Percentiles rank a stretch among this genome's conserved stretches.
phyloP scores from a whole-genome alignment of 176 grass and related monocot species.

The Aegilops umbellulata region DNA sequence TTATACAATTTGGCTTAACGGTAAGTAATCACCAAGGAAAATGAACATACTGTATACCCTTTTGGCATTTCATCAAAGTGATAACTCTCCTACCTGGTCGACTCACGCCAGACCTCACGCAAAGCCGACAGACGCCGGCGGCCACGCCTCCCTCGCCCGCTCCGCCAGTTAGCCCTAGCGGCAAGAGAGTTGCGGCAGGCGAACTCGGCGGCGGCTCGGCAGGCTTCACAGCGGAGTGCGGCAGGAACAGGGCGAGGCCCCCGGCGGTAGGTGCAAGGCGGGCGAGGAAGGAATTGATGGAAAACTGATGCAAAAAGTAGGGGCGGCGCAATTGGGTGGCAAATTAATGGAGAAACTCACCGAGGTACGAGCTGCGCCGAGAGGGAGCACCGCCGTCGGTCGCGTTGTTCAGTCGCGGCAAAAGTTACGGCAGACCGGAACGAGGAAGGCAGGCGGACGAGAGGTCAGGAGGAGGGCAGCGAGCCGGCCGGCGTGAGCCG shows the following conservation, averaged over 20 bases:
- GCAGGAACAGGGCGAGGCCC: not conserved
- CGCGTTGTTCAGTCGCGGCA: not conserved
- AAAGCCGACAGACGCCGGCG: not conserved
- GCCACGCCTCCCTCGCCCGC: not conserved
- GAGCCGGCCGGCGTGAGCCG: not conserved
- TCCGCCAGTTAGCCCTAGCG: not conserved
- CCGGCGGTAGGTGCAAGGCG: not conserved
- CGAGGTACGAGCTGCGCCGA: not conserved
- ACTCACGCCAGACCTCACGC: not conserved
- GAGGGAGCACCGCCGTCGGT: not conserved
- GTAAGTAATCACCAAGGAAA: not conserved
- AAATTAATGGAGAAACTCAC: not conserved
- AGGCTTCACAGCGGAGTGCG: not conserved
- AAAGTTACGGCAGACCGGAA: not conserved
- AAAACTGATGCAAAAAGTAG: not conserved
- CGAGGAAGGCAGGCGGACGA: not conserved
- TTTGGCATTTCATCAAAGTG: not conserved
- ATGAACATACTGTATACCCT: not conserved
- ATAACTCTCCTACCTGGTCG: not conserved
- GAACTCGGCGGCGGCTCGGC: too few relatives aligned
- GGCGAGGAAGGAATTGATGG: not conserved
- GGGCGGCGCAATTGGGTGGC: not conserved
- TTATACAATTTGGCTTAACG: not conserved
- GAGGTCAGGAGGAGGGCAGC: not conserved
- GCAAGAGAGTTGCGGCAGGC: not conserved